phyloP scores from a whole-genome alignment of 2,329 filamentous ascomycete species.

The Colletotrichum destructivum region DNA sequence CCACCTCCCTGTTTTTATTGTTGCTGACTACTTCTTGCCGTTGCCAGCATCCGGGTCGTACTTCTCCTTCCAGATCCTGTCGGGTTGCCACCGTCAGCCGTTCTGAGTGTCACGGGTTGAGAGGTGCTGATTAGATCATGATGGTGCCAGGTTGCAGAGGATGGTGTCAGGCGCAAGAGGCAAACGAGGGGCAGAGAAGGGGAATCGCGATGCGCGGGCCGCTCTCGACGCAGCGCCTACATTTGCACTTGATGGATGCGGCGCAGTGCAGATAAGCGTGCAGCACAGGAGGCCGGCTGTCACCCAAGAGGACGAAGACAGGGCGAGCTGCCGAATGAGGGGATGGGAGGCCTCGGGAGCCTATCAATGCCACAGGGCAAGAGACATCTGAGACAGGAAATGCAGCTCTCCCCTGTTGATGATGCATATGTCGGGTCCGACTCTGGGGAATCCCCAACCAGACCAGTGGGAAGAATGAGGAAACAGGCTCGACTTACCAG shows the following conservation, averaged over 20 bases:
- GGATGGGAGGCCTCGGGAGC: constrained; percentile 45
- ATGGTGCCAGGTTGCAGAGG: constrained; percentile 14
- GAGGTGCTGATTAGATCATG: not conserved
- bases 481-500: constrained; percentile 77
- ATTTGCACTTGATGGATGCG: constrained; percentile 17
- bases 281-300: constrained; percentile 26
- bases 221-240: constrained; percentile 8
- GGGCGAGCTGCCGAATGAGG: constrained; percentile 30
- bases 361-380: constrained; percentile 51
- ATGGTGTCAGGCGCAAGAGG: constrained; percentile 23
- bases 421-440: constrained; percentile 26
- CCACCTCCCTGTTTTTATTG: not conserved
- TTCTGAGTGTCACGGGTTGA: constrained; percentile 10
- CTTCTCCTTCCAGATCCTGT: constrained; percentile 98
- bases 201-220: constrained; percentile 9
- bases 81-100: constrained; percentile 17
- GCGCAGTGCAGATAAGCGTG: constrained; percentile 22
- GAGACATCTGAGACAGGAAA: constrained; percentile 51
- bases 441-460: constrained; percentile 35
- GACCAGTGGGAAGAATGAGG: constrained; percentile 41
- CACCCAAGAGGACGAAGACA: constrained; percentile 33
- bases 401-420: constrained; percentile 16
- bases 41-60: constrained; percentile 72
- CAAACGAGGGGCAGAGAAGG: not conserved
- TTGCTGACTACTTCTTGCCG: constrained; percentile 57